Evolutionary conservation across 1,284 basidiomycete genomes (phyloP), one percentile per base, ranked within the genome.

Genomic region (Chalciporus sp.): DNA sequence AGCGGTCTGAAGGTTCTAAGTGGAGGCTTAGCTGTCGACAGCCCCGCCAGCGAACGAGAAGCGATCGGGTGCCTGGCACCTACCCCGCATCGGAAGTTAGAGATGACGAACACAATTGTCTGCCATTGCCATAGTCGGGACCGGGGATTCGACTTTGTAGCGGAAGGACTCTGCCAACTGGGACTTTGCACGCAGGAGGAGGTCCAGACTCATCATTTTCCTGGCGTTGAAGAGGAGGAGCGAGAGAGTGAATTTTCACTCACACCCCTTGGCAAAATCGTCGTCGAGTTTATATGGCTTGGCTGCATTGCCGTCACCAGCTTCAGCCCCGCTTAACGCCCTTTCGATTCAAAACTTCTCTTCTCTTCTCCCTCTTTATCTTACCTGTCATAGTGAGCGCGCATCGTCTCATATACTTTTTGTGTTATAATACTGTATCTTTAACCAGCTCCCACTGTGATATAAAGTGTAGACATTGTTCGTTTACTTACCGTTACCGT

Each of bases 291-390:
- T 23, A 23, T 23, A 23, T 23, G 23, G 23, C 23, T 23, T 42
- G 90, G 88, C 11, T 85, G 84, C 55, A 76, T 92, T 65, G 87
- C 90, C 9, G 75, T 92, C 55, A 86, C 84, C 54, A 88, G 85
- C 58, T 90, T 88, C 11, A 84, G 84, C 55, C 77, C 92, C 2
- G 23, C 23, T 6, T 6, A 23, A 6, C 6, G 23, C 6, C 23
- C 23, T 23, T 23, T 6, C 23, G 23, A 23, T 23, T 23, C 23
- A 23, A 23, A 23, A 3, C 23, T 3, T 23, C 6, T 23, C 23
- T 23, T 23, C 23, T 23, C 23, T 90, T n/a, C n/a, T n/a, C n/a
- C n/a, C n/a, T n/a, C n/a, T n/a, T n/a, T n/a, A n/a, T n/a, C n/a
- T n/a, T n/a, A n/a, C n/a, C n/a, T 23, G 23, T 23, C 23, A 23